Conservation (phyloP, 2,329 filamentous ascomycete species). For the Ophidiomyces ophidiicola region DNA sequence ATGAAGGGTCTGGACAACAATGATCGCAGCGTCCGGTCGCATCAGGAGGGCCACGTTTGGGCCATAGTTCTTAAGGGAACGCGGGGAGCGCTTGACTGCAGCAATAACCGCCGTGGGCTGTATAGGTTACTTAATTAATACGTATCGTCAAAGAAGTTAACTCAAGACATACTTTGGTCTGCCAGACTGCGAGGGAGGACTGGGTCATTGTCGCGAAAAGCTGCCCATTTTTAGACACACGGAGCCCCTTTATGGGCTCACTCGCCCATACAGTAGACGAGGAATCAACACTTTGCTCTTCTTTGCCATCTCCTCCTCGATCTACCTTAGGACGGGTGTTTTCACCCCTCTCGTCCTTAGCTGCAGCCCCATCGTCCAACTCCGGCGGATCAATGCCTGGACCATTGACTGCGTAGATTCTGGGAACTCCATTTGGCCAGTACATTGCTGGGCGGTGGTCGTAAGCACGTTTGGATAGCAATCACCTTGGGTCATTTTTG, state of each 20-base stretch:
- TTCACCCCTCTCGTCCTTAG: slow-evolving; percentile 40
- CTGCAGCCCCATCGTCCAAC: slow-evolving; percentile 20
- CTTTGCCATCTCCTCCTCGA: slow-evolving; percentile 24
- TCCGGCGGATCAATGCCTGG: slow-evolving; percentile 25
- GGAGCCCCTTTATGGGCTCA: slow-evolving; percentile 61
- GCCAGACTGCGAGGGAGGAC: slow-evolving; percentile 86
- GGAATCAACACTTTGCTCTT: slow-evolving; percentile 20
- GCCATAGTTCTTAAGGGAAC: slow-evolving; percentile 72
- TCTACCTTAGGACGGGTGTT: slow-evolving; percentile 13
- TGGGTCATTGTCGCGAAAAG: slow-evolving; percentile 78
- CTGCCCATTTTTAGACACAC: slow-evolving; percentile 66
- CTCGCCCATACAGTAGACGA: slow-evolving; percentile 35
- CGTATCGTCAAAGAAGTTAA: slow-evolving; percentile 16
- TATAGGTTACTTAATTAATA: slow-evolving; percentile 22
- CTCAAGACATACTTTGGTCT: slow-evolving; percentile 58
- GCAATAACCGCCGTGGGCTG: slow-evolving; percentile 83
- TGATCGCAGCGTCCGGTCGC: slow-evolving; percentile 79
- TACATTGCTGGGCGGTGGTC: slow-evolving; percentile 34
- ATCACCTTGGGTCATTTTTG: slow-evolving; percentile 30
- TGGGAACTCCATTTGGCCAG: slow-evolving; percentile 40
- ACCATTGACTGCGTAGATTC: slow-evolving; percentile 39
- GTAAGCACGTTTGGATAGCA: slow-evolving; percentile 18
- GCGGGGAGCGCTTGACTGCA: slow-evolving; percentile 65
- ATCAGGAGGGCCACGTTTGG: slow-evolving; percentile 73
- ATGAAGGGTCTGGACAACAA: slow-evolving; percentile 74